A percentile compares a stretch with the other conserved stretches of the same genome.
Conservation (phyloP, 2,329 filamentous ascomycete species). For the Basipetospora sp. region DNA sequence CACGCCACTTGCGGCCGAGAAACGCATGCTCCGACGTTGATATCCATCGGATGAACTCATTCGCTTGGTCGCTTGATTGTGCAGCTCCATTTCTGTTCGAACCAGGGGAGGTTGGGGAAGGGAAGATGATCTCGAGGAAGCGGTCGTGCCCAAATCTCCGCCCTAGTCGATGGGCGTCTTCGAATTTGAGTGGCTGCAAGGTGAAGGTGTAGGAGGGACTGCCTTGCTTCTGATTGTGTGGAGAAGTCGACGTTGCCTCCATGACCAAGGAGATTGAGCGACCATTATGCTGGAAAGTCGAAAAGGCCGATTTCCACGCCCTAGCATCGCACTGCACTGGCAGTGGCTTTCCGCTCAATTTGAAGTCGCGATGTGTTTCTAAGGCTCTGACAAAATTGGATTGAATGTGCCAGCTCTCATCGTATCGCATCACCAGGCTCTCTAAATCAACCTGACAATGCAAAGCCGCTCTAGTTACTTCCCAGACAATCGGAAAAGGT, state of each 20-base stretch:
- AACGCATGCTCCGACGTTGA: constrained; percentile 23
- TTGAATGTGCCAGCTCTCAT: constrained; percentile 29
- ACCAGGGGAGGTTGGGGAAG: constrained; percentile 22
- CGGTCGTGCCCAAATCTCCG: constrained; percentile 44
- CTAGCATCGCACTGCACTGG: constrained; percentile 30
- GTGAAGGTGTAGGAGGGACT: constrained; percentile 31
- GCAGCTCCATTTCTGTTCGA: constrained; percentile 12
- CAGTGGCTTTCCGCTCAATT: constrained; percentile 29
- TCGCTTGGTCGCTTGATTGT: too few species aligned
- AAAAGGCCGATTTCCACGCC: constrained; percentile 31
- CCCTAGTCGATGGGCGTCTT: constrained; percentile 34
- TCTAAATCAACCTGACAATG: constrained; percentile 29
- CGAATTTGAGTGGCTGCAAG: constrained; percentile 33
- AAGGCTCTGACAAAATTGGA: constrained; percentile 27
- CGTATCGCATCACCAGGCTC: constrained; percentile 21
- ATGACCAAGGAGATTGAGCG: constrained; percentile 30
- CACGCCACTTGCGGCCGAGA: constrained; percentile 30
- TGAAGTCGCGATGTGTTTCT: constrained; percentile 23
- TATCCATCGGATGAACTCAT: not conserved
- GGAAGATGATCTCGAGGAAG: constrained; percentile 41
- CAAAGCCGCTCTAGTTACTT: constrained; percentile 32
- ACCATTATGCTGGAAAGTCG: constrained; percentile 19
- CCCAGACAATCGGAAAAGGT: constrained; percentile 37
- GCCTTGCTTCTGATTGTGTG: constrained; percentile 18
- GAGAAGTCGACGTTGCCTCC: constrained; percentile 17